Percentiles rank a stretch among this genome's conserved stretches.
These are phyloP conservation scores for Cytospora paraplurivora DNA, from an alignment of 2,329 filamentous ascomycete genomes.

Conservation along the genomic window DNA sequence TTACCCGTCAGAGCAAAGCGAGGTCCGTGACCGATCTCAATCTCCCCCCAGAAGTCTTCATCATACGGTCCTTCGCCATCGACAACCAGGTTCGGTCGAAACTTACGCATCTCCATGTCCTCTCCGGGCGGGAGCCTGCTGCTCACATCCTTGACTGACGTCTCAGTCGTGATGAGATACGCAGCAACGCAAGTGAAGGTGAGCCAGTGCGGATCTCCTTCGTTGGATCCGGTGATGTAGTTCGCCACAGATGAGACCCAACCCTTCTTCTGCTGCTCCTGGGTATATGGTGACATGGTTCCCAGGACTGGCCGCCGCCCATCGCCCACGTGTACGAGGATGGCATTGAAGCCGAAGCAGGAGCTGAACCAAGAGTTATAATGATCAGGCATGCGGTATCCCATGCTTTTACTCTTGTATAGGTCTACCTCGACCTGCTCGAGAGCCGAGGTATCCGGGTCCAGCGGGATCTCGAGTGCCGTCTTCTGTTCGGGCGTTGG, in stretches of 20 bases:
- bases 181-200: slow-evolving; percentile 76
- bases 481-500: slow-evolving; percentile 40
- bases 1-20: slow-evolving; percentile 66
- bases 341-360: slow-evolving; percentile 63
- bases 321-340: slow-evolving; percentile 66
- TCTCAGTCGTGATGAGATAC: slow-evolving; percentile 70
- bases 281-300: slow-evolving; percentile 46
- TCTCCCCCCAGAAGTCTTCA: slow-evolving; percentile 72
- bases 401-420: slow-evolving; percentile 59
- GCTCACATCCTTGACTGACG: slow-evolving; percentile 69
- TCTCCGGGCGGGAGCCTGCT: slow-evolving; percentile 52
- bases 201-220: slow-evolving; percentile 51
- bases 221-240: slow-evolving; percentile 35
- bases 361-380: slow-evolving; percentile 69
- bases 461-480: slow-evolving; percentile 57
- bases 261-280: slow-evolving; percentile 30
- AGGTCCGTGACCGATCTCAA: slow-evolving; percentile 46
- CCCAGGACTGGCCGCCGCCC: slow-evolving; percentile 64
- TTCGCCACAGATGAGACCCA: slow-evolving; percentile 42
- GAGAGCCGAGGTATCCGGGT: slow-evolving; percentile 51
- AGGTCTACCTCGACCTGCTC: slow-evolving; percentile 56
- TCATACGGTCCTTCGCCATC: slow-evolving; percentile 62
- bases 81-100: slow-evolving; percentile 73
- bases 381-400: slow-evolving; percentile 62
- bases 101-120: slow-evolving; percentile 65